A percentile compares a stretch with the other conserved stretches of the same genome.
phyloP scores from a whole-genome alignment of 2,329 filamentous ascomycete species.

The Meredithiella fracta region DNA sequence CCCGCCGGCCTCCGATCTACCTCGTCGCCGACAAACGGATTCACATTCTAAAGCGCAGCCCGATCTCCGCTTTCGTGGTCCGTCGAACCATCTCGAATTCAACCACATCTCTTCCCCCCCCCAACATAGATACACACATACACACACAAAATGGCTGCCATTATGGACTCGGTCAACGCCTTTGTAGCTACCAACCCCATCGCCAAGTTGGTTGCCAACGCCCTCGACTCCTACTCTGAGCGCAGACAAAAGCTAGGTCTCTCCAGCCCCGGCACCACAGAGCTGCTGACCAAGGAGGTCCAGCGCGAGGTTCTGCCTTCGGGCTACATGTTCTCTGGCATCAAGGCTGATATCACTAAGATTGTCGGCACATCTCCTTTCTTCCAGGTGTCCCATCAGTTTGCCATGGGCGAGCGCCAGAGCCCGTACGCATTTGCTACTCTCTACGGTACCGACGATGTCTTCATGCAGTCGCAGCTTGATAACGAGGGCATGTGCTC shows the following conservation, averaged over 20 bases:
- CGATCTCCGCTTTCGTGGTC: background rate
- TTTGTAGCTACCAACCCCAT: constrained; percentile 62
- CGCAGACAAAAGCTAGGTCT: constrained; percentile 77
- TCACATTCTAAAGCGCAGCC: background rate
- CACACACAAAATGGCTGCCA: constrained; percentile 32
- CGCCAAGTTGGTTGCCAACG: constrained; percentile 53
- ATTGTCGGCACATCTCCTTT: constrained; percentile 83
- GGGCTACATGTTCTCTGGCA: constrained; percentile 91
- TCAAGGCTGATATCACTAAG: constrained; percentile 93
- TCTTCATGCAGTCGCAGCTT: constrained; percentile 89
- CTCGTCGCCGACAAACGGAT: background rate
- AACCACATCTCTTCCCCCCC: background rate
- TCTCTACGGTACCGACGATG: constrained; percentile 84
- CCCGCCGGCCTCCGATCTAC: background rate
- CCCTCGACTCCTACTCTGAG: constrained; percentile 66
- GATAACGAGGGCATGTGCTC: constrained; percentile 83
- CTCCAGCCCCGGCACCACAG: constrained; percentile 81
- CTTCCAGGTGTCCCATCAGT: constrained; percentile 95
- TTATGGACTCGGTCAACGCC: constrained; percentile 36
- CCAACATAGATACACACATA: background rate
- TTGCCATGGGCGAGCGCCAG: constrained; percentile 82
- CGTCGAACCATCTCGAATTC: background rate
- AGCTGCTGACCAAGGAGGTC: constrained; percentile 78
- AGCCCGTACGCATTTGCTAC: constrained; percentile 92
- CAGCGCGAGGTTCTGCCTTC: constrained; percentile 91